Evolutionary conservation across 345 rosid genomes (phyloP).

Genomic region (Cochlearia excelsa): DNA sequence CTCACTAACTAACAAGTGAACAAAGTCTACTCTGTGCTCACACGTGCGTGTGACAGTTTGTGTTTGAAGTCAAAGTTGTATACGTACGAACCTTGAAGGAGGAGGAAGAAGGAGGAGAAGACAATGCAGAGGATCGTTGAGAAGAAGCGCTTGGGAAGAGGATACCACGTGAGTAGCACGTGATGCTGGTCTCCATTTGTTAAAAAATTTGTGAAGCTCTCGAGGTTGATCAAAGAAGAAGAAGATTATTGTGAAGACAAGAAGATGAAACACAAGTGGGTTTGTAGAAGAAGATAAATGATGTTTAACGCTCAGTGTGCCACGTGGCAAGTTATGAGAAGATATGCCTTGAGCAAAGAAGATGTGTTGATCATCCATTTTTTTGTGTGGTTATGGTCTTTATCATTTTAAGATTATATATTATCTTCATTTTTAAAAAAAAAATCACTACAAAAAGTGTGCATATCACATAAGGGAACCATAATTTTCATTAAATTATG

Average conservation of each 20-base stretch:
- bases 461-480: too few species aligned
- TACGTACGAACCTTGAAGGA: slow-evolving; percentile 61
- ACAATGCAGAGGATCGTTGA: slow-evolving; percentile 60
- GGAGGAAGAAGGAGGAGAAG: slow-evolving; percentile 53
- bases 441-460: too few species aligned
- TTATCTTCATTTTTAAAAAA: too few species aligned
- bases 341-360: slow-evolving; percentile 19
- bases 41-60: not conserved
- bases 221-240: slow-evolving; percentile 16
- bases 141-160: slow-evolving; percentile 63
- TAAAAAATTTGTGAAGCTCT: not conserved
- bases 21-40: not conserved
- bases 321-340: slow-evolving; percentile 31
- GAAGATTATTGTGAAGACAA: slow-evolving; percentile 21
- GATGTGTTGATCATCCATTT: too few species aligned
- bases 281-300: slow-evolving; percentile 30
- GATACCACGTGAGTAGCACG: slow-evolving; percentile 63
- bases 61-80: not conserved
- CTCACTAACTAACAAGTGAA: slow-evolving; percentile 5
- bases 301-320: slow-evolving; percentile 17
- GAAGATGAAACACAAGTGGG: slow-evolving; percentile 21
- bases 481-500: too few species aligned
- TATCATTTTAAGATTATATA: too few species aligned
- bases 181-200: slow-evolving; percentile 64
- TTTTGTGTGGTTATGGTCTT: too few species aligned